Evolutionary conservation across 192 early-diverging fungal species (phyloP), one percentile per base, ranked within the genome.

Genomic region (Backusella luteola): DNA sequence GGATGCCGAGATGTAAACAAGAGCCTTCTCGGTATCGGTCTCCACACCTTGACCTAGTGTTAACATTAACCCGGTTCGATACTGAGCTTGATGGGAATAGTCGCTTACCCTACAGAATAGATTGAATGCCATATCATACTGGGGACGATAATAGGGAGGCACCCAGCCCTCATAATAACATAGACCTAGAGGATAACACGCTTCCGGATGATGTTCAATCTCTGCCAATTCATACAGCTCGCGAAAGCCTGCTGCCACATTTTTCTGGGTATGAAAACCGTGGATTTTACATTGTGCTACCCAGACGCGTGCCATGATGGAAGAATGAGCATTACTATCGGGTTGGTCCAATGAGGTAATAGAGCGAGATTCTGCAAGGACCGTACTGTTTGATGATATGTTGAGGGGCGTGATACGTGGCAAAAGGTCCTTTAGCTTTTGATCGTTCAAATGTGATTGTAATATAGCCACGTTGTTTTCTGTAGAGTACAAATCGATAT

Each of bases 161-260:
- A 34, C 44, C 70, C 70, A 42, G 17, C 76, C 79, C 36, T 80
- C 75, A 63, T 76, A 76, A 29, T 73, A 80, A 34, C 79, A 80
- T 0, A 42, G 52, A 15, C 67, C 79, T 12, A 80, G 66, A 36
- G 71, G 75, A 67, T 80, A 80, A 26, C 67, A 77, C 35, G 79
- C 75, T 8, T 80, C 75, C 1, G 68, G 68, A 69, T 69, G 38
- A 11, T 69, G 68, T 0, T 38, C 35, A 38, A 35, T 17, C 29
- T 35, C 29, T 17, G 34, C 67, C 15, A 71, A 17, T 71, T 71
- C 23, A 32, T 49, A 49, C 15, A 71, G 5, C 19, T 71, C 70
- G 15, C 44, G 39, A 34, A 71, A 71, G 4, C 42, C 70, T 19
- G 26, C 36, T 42, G 39, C 44, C 41, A 32, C 36, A 36, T 69